These are phyloP conservation scores for Cryptococcus sp. DNA, from an alignment of 1,284 basidiomycete genomes.

Conservation along the genomic window DNA sequence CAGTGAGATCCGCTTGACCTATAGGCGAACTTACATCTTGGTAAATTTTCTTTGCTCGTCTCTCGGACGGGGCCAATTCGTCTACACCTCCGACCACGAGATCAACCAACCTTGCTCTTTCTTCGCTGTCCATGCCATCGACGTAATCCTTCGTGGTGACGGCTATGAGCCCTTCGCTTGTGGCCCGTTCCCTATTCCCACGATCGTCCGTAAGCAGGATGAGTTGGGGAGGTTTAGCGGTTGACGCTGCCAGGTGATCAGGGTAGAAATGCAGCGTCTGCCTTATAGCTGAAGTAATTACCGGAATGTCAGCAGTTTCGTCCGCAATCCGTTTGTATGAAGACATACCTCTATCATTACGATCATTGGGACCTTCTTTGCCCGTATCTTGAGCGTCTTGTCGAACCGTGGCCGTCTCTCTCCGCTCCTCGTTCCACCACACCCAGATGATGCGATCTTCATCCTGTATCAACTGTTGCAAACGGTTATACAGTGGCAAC, in stretches of 20 bases:
- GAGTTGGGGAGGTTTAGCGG: slow-evolving; percentile 62
- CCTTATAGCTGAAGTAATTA: slow-evolving; percentile 66
- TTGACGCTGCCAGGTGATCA: slow-evolving; percentile 64
- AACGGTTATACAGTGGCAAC: slow-evolving; percentile 86
- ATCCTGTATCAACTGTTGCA: slow-evolving; percentile 75
- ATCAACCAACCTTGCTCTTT: slow-evolving; percentile 66
- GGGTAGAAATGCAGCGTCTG: slow-evolving; percentile 83
- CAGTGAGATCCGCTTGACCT: not conserved
- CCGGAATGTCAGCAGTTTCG: not conserved
- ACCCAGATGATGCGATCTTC: slow-evolving; percentile 77
- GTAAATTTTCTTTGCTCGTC: slow-evolving; percentile 65
- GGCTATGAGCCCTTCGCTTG: slow-evolving; percentile 65
- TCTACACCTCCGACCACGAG: slow-evolving; percentile 67
- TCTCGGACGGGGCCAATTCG: slow-evolving; percentile 54
- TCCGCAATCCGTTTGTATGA: not conserved
- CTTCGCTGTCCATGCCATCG: slow-evolving; percentile 64
- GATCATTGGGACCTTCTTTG: slow-evolving; percentile 69
- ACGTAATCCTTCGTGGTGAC: slow-evolving; percentile 75
- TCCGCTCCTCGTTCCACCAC: slow-evolving; percentile 88
- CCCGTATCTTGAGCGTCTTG: slow-evolving; percentile 25
- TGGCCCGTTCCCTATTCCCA: slow-evolving; percentile 76
- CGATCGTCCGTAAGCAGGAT: slow-evolving; percentile 87
- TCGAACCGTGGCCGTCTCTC: slow-evolving; percentile 55
- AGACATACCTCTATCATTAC: slow-evolving; percentile 79
- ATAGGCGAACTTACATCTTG: slow-evolving; percentile 63